Base-by-base conservation (phyloP, 352 stramenopile genomes). In the Phytophthora macrochlamydospora region DNA sequence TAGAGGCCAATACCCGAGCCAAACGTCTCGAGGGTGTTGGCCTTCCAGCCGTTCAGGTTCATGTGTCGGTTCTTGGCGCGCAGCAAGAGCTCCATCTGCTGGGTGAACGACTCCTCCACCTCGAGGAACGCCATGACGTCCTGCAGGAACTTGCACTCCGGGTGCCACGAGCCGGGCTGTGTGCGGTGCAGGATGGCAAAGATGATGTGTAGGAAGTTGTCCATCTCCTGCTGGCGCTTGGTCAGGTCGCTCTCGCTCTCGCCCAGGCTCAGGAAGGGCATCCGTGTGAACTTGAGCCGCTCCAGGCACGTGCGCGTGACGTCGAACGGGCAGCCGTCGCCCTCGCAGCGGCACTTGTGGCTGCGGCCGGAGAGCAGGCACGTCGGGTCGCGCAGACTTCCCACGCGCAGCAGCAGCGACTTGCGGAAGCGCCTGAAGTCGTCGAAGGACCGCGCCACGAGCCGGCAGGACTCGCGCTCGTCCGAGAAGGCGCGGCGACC, bases 181-280 rank as follows among this genome's bases (percentile, higher is more conserved):
- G 91, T 91, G 50, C 81, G 81, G 62, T 93, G 85, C 59, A 95
- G 65, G 54, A 93, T 90, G 43, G 78, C 79, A 55, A 94, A 92
- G 58, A 95, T 80, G 60, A 92, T 85, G 51, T 79, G 81, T 43
- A 95, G 60, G 57, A 95, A 95, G 59, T 89, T 91, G 73, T 92
- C 85, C 81, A 94, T 90, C 74, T 95, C 85, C 32, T 59, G 55
- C 59, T 93, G 84, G 32, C 85, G 83, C 61, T 82, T 90, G 7
- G 59, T 79, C 1, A 92, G 63, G 60, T 92, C 78, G 7, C 63
- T 56, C 14, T 71, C 70, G 46, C 62, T 79, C 42, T 78, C 68
- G 30, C 71, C 71, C 1, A 90, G 52, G 32, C 80, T 75, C 24
- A 94, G 75, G 62, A 92, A 89, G 11, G 80, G 84, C 82, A 89